Evolutionary conservation across 805 yeast genomes (phyloP).

Genomic region (Candida anglica): DNA sequence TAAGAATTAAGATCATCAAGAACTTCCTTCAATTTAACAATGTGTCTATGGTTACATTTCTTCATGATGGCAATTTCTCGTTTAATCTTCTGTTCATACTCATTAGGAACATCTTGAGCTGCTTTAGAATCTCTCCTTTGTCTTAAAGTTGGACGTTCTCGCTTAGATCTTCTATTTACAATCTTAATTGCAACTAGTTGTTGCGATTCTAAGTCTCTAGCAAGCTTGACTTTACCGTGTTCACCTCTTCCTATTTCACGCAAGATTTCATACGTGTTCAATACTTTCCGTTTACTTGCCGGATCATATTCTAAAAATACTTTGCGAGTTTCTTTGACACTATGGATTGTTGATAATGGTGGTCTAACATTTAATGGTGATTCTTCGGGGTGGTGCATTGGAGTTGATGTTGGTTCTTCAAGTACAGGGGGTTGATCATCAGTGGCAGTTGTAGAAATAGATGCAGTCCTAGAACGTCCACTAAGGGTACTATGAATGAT

Average conservation of each 20-base stretch:
- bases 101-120: constrained; percentile 15
- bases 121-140: constrained; percentile 20
- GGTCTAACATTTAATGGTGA: no score
- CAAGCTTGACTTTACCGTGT: constrained; percentile 96
- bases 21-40: constrained; percentile 49
- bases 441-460: no score
- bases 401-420: no score
- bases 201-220: constrained; percentile 60
- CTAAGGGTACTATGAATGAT: neutral
- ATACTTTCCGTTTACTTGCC: constrained; percentile 67
- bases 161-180: constrained; percentile 62
- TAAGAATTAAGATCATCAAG: constrained; percentile 80
- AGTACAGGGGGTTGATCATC: no score
- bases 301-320: constrained; percentile 89
- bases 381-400: no score
- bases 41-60: constrained; percentile 43
- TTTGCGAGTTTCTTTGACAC: constrained; percentile 78
- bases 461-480: no score
- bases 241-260: constrained; percentile 93
- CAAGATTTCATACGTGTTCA: constrained; percentile 87
- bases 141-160: constrained; percentile 29
- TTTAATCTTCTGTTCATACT: constrained; percentile 34
- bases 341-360: no score
- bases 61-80: constrained; percentile 45
- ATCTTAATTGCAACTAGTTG: constrained; percentile 89